These are phyloP conservation scores for Lichtheimia corymbifera DNA, from an alignment of 371 early-diverging fungal species.

Conservation along the genomic window DNA sequence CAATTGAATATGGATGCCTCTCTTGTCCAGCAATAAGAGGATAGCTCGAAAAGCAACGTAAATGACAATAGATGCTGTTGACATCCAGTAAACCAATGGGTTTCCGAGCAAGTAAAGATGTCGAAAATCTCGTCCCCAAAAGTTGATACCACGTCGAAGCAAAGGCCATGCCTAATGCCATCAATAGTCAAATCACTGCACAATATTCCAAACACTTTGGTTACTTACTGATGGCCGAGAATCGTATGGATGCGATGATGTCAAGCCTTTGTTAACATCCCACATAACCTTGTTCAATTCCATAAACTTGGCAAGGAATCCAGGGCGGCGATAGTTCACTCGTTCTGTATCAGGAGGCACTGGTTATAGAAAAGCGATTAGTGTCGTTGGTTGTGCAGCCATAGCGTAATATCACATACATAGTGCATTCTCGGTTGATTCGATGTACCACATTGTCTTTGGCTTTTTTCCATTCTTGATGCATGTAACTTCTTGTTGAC, in stretches of 20 bases:
- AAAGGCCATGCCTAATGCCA: conserved; percentile 72
- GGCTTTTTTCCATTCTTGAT: conserved; percentile 66
- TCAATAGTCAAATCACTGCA: not conserved
- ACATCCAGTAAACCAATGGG: conserved; percentile 91
- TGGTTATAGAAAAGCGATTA: conserved; percentile 18
- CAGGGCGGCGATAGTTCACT: conserved; percentile 56
- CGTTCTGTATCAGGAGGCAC: conserved; percentile 51
- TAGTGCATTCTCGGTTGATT: conserved; percentile 48
- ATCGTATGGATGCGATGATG: conserved; percentile 92
- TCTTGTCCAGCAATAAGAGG: conserved; percentile 69
- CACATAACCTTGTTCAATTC: conserved; percentile 90
- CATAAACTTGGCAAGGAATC: conserved; percentile 82
- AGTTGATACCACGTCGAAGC: conserved; percentile 89
- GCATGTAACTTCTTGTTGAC: conserved; percentile 93
- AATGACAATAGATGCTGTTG: conserved; percentile 61
- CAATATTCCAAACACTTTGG: not conserved
- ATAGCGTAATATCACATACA: conserved; percentile 38
- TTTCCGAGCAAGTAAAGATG: conserved; percentile 97
- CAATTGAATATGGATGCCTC: conserved; percentile 71
- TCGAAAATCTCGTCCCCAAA: conserved; percentile 80
- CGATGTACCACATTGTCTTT: conserved; percentile 72
- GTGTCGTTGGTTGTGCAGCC: not conserved
- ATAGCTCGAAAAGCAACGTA: conserved; percentile 64
- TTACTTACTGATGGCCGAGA: conserved; percentile 70
- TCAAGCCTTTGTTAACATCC: conserved; percentile 85